Percentiles rank a stretch among this genome's conserved stretches.
Evolutionary conservation across 1,284 basidiomycete species (phyloP).

Genomic region (Ceraceosorus guamensis): DNA sequence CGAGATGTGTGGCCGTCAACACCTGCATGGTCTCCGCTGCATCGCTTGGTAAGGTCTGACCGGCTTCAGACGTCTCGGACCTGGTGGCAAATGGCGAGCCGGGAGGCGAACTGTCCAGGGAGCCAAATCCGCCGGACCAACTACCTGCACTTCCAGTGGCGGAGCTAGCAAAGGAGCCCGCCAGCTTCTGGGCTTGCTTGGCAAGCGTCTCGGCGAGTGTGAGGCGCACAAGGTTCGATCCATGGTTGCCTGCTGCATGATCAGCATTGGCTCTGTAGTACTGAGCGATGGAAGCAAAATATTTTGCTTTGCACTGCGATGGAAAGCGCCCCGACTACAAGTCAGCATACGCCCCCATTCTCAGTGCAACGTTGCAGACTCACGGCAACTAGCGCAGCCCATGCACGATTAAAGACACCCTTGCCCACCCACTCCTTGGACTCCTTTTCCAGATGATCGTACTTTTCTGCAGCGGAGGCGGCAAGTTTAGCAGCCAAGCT

Average conservation of each 20-base stretch:
- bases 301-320: constrained; percentile 74
- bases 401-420: constrained; percentile 89
- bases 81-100: not conserved
- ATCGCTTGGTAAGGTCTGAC: constrained; percentile 85
- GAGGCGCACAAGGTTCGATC: constrained; percentile 75
- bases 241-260: constrained; percentile 68
- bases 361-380: constrained; percentile 16
- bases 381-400: constrained; percentile 77
- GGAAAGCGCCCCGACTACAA: not conserved
- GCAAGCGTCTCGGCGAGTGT: constrained; percentile 70
- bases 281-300: constrained; percentile 77
- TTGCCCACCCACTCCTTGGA: constrained; percentile 93
- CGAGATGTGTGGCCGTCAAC: constrained; percentile 73
- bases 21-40: constrained; percentile 70
- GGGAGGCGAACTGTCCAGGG: not conserved
- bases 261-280: constrained; percentile 80
- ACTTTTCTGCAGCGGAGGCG: constrained; percentile 73
- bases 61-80: constrained; percentile 48
- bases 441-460: constrained; percentile 71
- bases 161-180: constrained; percentile 64
- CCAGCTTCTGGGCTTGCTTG: constrained; percentile 72
- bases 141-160: too few species aligned
- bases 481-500: constrained; percentile 74
- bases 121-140: too few species aligned
- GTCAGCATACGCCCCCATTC: not conserved